Base-by-base conservation (phyloP, 805 yeast species). In the Ogataea saltuana region DNA sequence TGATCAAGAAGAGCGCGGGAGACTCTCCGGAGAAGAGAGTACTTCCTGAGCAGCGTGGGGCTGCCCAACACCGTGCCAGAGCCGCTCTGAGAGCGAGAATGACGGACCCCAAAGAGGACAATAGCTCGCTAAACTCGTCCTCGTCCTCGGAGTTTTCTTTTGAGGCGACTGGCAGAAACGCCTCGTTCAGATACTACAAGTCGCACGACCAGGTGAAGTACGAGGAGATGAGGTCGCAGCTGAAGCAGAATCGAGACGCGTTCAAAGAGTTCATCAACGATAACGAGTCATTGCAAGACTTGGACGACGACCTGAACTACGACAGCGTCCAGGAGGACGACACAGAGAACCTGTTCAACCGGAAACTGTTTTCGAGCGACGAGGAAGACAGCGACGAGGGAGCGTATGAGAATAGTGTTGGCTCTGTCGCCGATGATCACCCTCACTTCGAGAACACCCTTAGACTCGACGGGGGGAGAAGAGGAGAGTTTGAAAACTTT, bases 111-210 rank as follows among this genome's bases (percentile, higher is more conserved):
- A 19, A 25, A 43, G 38, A 42, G n/a, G 28, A 17, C 20, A 26
- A 45, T 25, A 45, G 17, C 7, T 48, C 58, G 4, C 21, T 28
- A 15, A 27, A 31, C 13, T 51, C 59, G 9, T 50, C 60, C 17
- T 42, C 50, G 6, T 61, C 67, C 1, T 59, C 67, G 1, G 48
- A 56, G 35, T 68, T 68, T 39, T 68, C 72, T 1, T 68, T 68
- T 29, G 64, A 60, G 39, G 59, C 57, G 2, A 53, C 59, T 5
- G 68, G 69, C 12, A 46, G 72, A 21, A 66, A 65, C 35, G 56
- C 69, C 0, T 67, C 71, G 4, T 58, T 68, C 13, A 61, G 59
- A 31, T 68, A 66, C 47, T 67, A 68, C 40, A 68, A 68, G 40
- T 60, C 66, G 6, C 41, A 48, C 12, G 65, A 59, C 27, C 68